These are phyloP conservation scores for Meripilus lineatus DNA, from an alignment of 1,284 basidiomycete genomes.

Conservation along the genomic window DNA sequence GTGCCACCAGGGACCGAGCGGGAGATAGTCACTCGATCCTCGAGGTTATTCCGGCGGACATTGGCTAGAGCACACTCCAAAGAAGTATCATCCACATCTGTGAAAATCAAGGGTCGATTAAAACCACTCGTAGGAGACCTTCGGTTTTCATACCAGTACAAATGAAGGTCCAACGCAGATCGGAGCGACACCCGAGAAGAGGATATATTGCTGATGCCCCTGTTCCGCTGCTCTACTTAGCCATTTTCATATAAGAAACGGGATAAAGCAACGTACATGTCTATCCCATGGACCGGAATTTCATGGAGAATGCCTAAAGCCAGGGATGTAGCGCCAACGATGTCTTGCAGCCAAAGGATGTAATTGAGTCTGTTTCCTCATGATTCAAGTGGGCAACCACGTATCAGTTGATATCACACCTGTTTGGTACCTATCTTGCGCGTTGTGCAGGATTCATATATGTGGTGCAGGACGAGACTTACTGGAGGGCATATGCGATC, in stretches of 20 bases:
- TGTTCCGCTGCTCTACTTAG: slow-evolving; percentile 88
- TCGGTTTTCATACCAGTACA: slow-evolving; percentile 62
- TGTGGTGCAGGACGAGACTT: slow-evolving; percentile 18
- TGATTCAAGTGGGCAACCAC: too few relatives aligned
- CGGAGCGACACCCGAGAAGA: slow-evolving; percentile 60
- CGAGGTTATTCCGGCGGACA: slow-evolving; percentile 49
- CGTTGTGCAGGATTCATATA: not conserved
- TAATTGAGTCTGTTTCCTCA: slow-evolving; percentile 79
- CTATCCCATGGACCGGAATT: slow-evolving; percentile 36
- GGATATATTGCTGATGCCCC: slow-evolving; percentile 91
- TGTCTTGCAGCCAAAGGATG: slow-evolving; percentile 67
- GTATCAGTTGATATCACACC: too few relatives aligned
- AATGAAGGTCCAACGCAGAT: slow-evolving; percentile 53
- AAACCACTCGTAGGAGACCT: not conserved
- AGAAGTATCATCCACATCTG: slow-evolving; percentile 66
- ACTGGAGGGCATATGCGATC: slow-evolving; percentile 87
- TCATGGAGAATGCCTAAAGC: not conserved
- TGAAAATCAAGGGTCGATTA: slow-evolving; percentile 4
- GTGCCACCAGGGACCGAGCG: slow-evolving; percentile 33
- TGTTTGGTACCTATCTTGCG: too few relatives aligned
- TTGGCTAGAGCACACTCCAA: slow-evolving; percentile 49
- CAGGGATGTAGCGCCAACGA: slow-evolving; percentile 26
- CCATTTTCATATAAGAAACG: slow-evolving; percentile 3
- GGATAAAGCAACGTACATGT: slow-evolving; percentile 40
- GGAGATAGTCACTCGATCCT: slow-evolving; percentile 44